These are phyloP conservation scores for Saprolegnia diclina DNA, from an alignment of 352 stramenopile species.

Conservation along the genomic window DNA sequence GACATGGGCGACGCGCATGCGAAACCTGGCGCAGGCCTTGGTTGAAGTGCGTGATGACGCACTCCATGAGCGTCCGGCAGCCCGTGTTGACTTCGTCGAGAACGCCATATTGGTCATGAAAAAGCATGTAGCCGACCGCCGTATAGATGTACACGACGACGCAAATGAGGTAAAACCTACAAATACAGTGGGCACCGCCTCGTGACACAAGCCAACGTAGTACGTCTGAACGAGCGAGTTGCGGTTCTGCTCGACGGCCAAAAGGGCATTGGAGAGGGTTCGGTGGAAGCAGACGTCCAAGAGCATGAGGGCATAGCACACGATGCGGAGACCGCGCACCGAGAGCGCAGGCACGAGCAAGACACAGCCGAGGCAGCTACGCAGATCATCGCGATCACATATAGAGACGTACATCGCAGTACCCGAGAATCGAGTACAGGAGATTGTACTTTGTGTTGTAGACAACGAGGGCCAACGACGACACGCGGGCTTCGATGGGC, in stretches of 20 bases:
- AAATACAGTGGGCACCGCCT: not conserved
- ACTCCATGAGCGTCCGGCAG: conserved; percentile 11
- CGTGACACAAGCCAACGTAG: not conserved
- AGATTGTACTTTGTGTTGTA: conserved; percentile 29
- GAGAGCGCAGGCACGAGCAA: not conserved
- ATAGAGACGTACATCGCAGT: not conserved
- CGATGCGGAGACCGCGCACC: conserved; percentile 15
- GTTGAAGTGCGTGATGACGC: not conserved
- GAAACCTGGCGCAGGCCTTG: not conserved
- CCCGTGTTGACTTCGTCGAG: conserved; percentile 16
- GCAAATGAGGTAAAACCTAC: not conserved
- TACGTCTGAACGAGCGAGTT: conserved; percentile 28
- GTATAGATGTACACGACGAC: conserved; percentile 29
- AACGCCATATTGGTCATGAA: conserved; percentile 25
- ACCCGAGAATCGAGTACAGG: conserved; percentile 24
- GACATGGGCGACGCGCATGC: too few relatives aligned
- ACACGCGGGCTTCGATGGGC: not conserved
- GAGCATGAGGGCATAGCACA: conserved; percentile 30
- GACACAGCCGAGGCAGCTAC: conserved; percentile 7
- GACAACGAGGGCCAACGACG: conserved; percentile 25
- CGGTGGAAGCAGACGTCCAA: conserved; percentile 29
- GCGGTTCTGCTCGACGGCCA: conserved; percentile 27
- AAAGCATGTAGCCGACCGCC: conserved; percentile 16
- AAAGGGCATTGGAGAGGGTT: conserved; percentile 27
- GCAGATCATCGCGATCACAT: not conserved